Base-by-base conservation (phyloP, 2,329 filamentous ascomycete species). In the Fusarium nurragi region DNA sequence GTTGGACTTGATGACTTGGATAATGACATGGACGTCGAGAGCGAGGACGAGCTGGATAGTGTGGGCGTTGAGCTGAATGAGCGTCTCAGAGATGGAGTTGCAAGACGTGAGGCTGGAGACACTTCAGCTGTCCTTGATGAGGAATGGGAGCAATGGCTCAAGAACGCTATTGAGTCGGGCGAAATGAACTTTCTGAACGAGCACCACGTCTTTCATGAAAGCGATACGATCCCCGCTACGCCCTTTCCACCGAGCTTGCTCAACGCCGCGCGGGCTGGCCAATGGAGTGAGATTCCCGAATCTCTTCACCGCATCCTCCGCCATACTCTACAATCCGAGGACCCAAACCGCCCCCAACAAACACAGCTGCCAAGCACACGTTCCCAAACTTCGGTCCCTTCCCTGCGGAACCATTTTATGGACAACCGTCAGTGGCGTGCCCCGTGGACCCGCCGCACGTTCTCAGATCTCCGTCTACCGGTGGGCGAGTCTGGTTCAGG, bases 101-200 rank as follows among this genome's bases (percentile, higher is more conserved):
- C 87, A 16, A 82, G 86, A 43, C 84, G 86, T 53, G 86, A 88
- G 64, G 84, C 86, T 5, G 88, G 87, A 39, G 85, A 88, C 63
- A 77, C 77, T 26, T 82, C 83, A 16, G 81, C 84, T 43, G 82
- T 86, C 23, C 81, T 91, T 66, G 89, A 91, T 71, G 88, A 90
- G 63, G 88, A 89, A 69, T 91, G 88, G 88, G 89, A 92, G 75
- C 88, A 90, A 74, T 92, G 88, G 85, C 79, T 91, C 60, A 91
- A 91, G 76, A 87, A 88, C 69, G 88, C 86, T 39, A 84, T 89
- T 45, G 89, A 91, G 71, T 81, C 84, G 7, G 88, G 88, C 58
- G 79, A 84, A 53, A 76, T 88, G 34, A 78, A 82, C 18, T 79
- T 81, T 46, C 72, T 84, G 23, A 77, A 79, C 6, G 79, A 81